phyloP scores from a whole-genome alignment of 2,329 filamentous ascomycete genomes.

The Xylariaceae sp. region DNA sequence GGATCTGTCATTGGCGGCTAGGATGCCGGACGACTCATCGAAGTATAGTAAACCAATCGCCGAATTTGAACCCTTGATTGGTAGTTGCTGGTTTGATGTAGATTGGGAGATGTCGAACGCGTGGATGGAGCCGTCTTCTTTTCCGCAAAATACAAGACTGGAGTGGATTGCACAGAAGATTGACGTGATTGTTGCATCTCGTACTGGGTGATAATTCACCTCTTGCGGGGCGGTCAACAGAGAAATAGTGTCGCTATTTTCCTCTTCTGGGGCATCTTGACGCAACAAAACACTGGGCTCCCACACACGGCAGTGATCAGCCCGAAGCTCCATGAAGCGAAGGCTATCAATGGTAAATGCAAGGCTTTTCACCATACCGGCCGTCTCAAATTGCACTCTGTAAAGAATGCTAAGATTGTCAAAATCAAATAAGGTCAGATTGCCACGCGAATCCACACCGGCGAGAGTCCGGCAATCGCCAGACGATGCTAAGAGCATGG shows the following conservation, averaged over 20 bases:
- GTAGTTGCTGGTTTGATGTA: conserved; percentile 13
- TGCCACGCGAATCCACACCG: conserved; percentile 21
- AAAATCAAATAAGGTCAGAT: conserved; percentile 28
- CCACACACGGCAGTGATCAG: conserved; percentile 23
- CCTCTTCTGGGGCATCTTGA: conserved; percentile 12
- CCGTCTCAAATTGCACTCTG: conserved; percentile 10
- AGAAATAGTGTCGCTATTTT: conserved; percentile 14
- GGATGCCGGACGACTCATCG: conserved; percentile 10
- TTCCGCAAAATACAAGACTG: conserved; percentile 16
- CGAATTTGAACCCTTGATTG: conserved; percentile 5
- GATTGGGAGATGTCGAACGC: conserved; percentile 14
- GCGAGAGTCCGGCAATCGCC: conserved; percentile 29
- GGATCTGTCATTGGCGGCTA: conserved; percentile 16
- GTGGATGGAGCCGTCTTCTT: conserved; percentile 20
- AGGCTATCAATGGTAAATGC: conserved; percentile 18
- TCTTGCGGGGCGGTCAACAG: conserved; percentile 7
- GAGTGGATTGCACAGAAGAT: conserved; percentile 9
- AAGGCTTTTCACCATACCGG: conserved; percentile 8
- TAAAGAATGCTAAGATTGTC: conserved; percentile 17
- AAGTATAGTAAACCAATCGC: conserved; percentile 14
- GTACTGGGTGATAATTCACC: conserved; percentile 4
- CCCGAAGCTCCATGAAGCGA: conserved; percentile 21
- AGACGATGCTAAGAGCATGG: conserved; percentile 22
- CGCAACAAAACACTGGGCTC: conserved; percentile 21
- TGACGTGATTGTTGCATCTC: conserved; percentile 11